phyloP scores from a whole-genome alignment of 305 asterid species.

The Fraxinus ornus region DNA sequence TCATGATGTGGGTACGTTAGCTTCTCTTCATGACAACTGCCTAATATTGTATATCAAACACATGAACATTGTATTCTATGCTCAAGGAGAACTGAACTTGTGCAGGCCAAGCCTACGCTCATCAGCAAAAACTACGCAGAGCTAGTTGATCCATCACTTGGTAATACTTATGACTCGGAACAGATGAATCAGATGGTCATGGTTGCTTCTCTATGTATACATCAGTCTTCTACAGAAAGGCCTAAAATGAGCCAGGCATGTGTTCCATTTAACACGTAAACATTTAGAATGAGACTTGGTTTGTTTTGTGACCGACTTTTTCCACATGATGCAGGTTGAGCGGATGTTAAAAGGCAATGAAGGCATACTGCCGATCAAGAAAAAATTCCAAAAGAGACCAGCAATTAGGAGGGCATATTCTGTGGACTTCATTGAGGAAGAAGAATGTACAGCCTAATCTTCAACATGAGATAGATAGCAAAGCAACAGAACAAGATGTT shows the following conservation, averaged over 20 bases:
- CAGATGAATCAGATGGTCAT: constrained; percentile 35
- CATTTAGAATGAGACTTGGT: neutral
- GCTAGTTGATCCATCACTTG: constrained; percentile 43
- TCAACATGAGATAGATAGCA: neutral
- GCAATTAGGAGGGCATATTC: constrained; percentile 31
- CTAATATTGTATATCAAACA: neutral
- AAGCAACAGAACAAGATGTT: neutral
- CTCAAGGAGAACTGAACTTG: neutral
- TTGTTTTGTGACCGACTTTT: neutral
- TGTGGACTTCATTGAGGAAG: constrained; percentile 20
- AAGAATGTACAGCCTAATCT: constrained; percentile 22
- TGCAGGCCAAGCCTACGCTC: constrained; percentile 50
- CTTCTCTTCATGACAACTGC: neutral
- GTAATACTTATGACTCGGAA: constrained; percentile 37
- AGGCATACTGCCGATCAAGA: constrained; percentile 27
- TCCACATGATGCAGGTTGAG: constrained; percentile 27
- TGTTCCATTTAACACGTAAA: constrained; percentile 15
- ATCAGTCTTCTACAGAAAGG: constrained; percentile 41
- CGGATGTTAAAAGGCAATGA: constrained; percentile 39
- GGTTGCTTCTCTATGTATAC: constrained; percentile 48
- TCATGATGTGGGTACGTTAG: constrained; percentile 53
- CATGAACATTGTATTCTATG: neutral
- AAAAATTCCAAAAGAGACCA: constrained; percentile 40
- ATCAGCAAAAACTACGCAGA: constrained; percentile 27
- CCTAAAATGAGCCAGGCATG: constrained; percentile 52